These are phyloP conservation scores for Chaetomium strumarium DNA, from an alignment of 2,329 filamentous ascomycete genomes.

Conservation along the genomic window DNA sequence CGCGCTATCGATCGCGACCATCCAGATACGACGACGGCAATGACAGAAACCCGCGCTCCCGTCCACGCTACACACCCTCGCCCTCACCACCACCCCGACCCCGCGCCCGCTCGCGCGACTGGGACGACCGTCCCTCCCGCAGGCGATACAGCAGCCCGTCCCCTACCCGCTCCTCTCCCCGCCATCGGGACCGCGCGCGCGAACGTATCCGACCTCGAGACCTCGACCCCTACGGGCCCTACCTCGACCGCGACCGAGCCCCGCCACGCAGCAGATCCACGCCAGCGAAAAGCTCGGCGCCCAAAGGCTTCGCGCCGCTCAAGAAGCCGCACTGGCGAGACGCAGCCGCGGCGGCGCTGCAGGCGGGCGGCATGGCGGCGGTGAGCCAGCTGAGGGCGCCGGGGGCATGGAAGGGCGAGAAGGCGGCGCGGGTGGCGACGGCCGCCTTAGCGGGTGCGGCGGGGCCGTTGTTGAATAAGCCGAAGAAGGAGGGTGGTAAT, in stretches of 20 bases:
- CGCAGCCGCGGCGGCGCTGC: constrained; percentile 25
- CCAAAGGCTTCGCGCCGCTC: background rate
- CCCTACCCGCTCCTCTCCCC: background rate
- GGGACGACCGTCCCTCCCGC: background rate
- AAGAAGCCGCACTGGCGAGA: constrained; percentile 21
- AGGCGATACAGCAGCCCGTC: background rate
- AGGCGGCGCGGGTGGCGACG: constrained; percentile 12
- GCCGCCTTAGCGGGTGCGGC: constrained; percentile 24
- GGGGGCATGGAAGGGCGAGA: constrained; percentile 22
- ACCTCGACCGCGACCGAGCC: too few species aligned
- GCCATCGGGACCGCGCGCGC: background rate
- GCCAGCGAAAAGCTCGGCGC: too few species aligned
- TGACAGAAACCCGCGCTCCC: background rate
- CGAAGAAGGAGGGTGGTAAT: background rate
- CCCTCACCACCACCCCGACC: background rate
- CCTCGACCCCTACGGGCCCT: background rate
- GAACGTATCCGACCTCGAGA: background rate
- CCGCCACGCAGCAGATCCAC: too few species aligned
- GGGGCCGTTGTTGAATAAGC: background rate
- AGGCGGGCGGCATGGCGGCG: constrained; percentile 23
- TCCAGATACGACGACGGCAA: too few species aligned
- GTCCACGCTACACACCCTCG: background rate
- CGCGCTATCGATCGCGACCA: too few species aligned
- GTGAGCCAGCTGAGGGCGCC: constrained; percentile 20
- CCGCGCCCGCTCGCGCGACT: background rate